phyloP scores from a whole-genome alignment of 805 yeast species.

The Kodamaea sagamina region DNA sequence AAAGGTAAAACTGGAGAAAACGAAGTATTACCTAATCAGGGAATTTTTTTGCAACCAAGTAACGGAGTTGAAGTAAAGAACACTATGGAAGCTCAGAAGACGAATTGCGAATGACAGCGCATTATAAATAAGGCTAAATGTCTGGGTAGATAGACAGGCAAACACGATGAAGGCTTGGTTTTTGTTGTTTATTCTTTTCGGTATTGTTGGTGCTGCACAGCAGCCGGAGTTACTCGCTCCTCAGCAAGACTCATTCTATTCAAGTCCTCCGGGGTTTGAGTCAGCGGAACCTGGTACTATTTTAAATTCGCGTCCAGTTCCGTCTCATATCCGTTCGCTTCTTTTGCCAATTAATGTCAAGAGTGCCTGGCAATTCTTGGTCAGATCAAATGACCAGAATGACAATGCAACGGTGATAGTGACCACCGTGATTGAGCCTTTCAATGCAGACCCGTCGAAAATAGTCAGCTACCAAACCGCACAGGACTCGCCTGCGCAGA shows the following conservation, averaged over 20 bases:
- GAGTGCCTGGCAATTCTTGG: constrained; percentile 17
- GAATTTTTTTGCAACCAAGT: too few relatives aligned
- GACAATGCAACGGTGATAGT: constrained; percentile 30
- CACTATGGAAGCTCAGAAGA: too few relatives aligned
- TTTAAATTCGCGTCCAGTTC: constrained; percentile 15
- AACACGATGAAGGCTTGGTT: background rate
- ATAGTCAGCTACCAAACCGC: constrained; percentile 32
- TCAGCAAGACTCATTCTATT: constrained; percentile 18
- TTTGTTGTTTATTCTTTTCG: background rate
- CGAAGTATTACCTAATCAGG: too few relatives aligned
- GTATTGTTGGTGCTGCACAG: background rate
- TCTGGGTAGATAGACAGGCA: background rate
- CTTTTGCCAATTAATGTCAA: constrained; percentile 16
- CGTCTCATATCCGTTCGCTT: constrained; percentile 16
- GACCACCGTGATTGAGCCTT: constrained; percentile 32
- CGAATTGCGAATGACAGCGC: too few relatives aligned
- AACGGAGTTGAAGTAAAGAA: too few relatives aligned
- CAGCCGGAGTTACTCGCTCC: background rate
- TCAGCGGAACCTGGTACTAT: constrained; percentile 17
- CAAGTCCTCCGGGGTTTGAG: constrained; percentile 20
- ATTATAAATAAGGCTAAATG: too few relatives aligned
- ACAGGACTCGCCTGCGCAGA: constrained; percentile 28
- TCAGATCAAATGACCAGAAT: constrained; percentile 21
- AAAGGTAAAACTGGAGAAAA: too few relatives aligned
- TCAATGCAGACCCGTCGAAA: constrained; percentile 27